A percentile compares a stretch with the other conserved stretches of the same genome.
These are phyloP conservation scores for Vitis hybrid DNA, from an alignment of 177 flowering plant species.

Conservation along the genomic window DNA sequence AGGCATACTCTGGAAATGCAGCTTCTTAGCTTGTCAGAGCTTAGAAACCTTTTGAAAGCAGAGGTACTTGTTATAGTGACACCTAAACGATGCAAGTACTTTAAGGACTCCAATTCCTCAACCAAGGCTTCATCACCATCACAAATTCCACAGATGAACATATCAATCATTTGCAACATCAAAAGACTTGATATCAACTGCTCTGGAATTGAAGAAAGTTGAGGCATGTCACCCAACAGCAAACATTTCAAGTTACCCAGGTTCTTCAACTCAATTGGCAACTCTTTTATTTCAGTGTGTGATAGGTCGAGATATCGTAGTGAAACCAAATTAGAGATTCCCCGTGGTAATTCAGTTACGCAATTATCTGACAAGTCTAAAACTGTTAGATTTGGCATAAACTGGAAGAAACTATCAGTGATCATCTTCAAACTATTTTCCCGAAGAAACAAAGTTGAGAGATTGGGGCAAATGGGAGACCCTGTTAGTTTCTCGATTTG, in stretches of 20 bases:
- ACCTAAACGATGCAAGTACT: no score
- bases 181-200: conserved; percentile 1
- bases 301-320: conserved; percentile 18
- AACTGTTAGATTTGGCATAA: conserved; percentile 17
- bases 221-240: not conserved
- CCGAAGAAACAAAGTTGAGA: conserved; percentile 11
- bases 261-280: conserved; percentile 11
- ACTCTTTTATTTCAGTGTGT: not conserved
- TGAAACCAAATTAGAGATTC: conserved; percentile 1
- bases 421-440: conserved; percentile 1
- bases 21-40: not conserved
- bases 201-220: not conserved
- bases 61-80: no score
- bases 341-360: conserved; percentile 8
- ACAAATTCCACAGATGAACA: not conserved
- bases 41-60: no score
- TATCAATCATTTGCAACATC: not conserved
- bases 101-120: no score
- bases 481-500: not conserved
- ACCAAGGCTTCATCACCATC: no score
- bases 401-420: not conserved
- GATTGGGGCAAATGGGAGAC: not conserved
- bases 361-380: conserved; percentile 10
- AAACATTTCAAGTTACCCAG: conserved; percentile 9
- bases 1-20: not conserved